Evolutionary conservation across 176 grass and related monocot genomes (phyloP), one percentile per base, ranked within the genome.

Genomic region (Aegilops speltoides): DNA sequence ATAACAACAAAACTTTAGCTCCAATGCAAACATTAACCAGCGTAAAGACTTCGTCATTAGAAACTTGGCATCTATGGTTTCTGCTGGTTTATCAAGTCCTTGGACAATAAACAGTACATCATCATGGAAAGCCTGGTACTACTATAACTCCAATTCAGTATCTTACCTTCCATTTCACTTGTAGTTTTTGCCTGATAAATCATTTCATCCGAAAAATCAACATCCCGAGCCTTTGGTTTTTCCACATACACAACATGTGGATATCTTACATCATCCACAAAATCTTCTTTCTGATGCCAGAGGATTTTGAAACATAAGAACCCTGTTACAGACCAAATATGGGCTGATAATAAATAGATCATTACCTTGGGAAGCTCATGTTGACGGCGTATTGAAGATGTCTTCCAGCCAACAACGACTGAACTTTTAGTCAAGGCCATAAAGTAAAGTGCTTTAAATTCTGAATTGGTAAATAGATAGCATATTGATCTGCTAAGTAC

Each of bases 341-440:
- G 23, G 68, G 9, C 12, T 32, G 31, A 78, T 50, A 81, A 38
- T 50, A 46, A 80, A 84, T 83, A 64, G 6, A 87, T 62, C 85
- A 96, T 79, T 90, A 94, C 97, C 92, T 99, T 92, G 17, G 97
- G 97, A 85, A 99, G 91, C 80, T 94, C 97, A 75, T 93, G 36
- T 75, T 89, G 91, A 79, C 11, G 79, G 45, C 88, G 93, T 64
- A 96, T 99, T 45, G 97, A 99, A 74, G 97, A 96, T 88, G 97
- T 93, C 68, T 83, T 94, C 81, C 94, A 87, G 81, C 97, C 97
- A 93, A 99, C 97, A 59, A 96, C 59, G 64, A 87, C 97, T 99
- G 89, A 86, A 82, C 80, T 64, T 69, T 60, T 54, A 83, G 94
- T 96, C 82, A 94, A 98, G 93, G 80, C 17, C 8, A 61, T 23